These are phyloP conservation scores for Exserohilum turcica DNA, from an alignment of 2,329 filamentous ascomycete species.

Conservation along the genomic window DNA sequence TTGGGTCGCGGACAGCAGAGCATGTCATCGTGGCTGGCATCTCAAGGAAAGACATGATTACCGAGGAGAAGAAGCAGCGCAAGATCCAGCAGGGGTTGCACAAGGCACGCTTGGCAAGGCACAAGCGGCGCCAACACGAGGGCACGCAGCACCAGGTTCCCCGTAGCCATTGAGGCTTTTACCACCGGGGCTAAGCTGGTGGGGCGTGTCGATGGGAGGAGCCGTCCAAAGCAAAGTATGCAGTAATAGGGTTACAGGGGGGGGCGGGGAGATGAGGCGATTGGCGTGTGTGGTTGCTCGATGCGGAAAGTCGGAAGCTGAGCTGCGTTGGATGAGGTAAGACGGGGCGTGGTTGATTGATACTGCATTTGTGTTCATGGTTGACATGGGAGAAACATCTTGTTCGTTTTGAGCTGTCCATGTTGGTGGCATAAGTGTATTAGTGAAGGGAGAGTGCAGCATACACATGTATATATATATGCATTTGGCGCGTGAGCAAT, in stretches of 20 bases:
- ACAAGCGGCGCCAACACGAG: neutral
- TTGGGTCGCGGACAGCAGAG: conserved; percentile 5
- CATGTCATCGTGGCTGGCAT: conserved; percentile 18
- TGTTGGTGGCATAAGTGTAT: too few species aligned
- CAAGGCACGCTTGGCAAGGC: neutral
- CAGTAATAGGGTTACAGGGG: neutral
- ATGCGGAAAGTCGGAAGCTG: neutral
- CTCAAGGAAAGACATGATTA: conserved; percentile 8
- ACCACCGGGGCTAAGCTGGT: conserved; percentile 4
- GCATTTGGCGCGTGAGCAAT: too few species aligned
- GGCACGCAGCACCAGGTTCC: neutral
- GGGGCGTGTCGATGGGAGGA: conserved; percentile 3
- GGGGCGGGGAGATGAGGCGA: neutral
- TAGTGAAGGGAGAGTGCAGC: too few species aligned
- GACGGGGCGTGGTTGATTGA: too few species aligned
- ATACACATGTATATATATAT: too few species aligned
- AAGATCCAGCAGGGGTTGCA: neutral
- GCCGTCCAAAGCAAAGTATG: too few species aligned
- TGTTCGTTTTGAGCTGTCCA: too few species aligned
- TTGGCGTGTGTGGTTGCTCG: neutral
- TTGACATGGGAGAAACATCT: neutral
- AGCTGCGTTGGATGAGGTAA: neutral
- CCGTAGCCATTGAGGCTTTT: neutral
- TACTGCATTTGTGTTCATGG: too few species aligned
- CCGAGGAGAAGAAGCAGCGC: conserved; percentile 8